Evolutionary conservation across 176 grass and related monocot genomes (phyloP).

Genomic region (Avena atlantica): DNA sequence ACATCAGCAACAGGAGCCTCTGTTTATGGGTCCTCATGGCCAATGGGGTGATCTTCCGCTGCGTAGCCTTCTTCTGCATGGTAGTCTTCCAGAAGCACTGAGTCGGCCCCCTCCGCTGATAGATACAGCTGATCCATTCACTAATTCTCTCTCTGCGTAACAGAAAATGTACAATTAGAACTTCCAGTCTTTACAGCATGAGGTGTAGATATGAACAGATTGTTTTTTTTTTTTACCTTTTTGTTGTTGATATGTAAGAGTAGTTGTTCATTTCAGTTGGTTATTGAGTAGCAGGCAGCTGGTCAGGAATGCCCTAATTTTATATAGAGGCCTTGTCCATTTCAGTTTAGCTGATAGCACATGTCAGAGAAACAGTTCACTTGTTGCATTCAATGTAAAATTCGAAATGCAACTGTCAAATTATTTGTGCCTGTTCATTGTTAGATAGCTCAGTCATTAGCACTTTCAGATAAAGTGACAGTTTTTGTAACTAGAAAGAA

Average conservation of each 20-base stretch:
- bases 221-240: neutral
- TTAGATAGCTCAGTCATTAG: neutral
- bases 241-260: constrained; percentile 7
- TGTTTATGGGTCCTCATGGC: constrained; percentile 58
- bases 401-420: constrained; percentile 21
- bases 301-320: constrained; percentile 38
- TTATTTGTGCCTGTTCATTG: neutral
- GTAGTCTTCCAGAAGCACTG: constrained; percentile 68
- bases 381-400: constrained; percentile 30
- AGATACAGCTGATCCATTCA: neutral
- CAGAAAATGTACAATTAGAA: constrained; percentile 53
- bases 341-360: constrained; percentile 39
- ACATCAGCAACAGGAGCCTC: constrained; percentile 55
- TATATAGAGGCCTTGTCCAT: neutral
- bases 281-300: constrained; percentile 29
- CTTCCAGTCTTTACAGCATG: neutral
- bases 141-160: constrained; percentile 25
- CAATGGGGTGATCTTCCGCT: constrained; percentile 65
- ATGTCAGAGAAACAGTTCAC: constrained; percentile 1
- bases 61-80: constrained; percentile 77
- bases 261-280: neutral
- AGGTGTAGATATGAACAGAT: constrained; percentile 47
- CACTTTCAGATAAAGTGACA: neutral
- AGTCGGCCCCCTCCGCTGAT: constrained; percentile 13
- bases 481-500: neutral